Conservation (phyloP, 345 rosid genomes). For the Boechera retrofracta region DNA sequence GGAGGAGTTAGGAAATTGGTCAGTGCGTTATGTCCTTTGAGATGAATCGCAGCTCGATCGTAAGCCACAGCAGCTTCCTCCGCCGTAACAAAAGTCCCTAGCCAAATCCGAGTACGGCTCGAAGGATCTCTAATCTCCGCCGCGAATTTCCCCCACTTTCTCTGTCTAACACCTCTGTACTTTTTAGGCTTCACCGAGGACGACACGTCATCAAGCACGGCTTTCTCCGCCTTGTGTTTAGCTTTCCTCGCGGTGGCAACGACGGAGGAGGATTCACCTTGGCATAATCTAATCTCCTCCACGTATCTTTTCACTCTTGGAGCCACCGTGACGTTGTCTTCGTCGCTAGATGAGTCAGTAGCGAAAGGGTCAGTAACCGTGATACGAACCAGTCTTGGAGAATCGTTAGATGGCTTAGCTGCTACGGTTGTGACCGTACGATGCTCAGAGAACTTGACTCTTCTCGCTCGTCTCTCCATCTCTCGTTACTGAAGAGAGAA, state of each 20-base stretch:
- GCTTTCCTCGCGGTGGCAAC: conserved; percentile 5
- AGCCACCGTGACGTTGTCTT: conserved; percentile 22
- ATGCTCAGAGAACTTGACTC: conserved; percentile 44
- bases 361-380: conserved; percentile 42
- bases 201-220: conserved; percentile 19
- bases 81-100: conserved; percentile 84
- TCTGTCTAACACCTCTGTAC: conserved; percentile 65
- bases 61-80: conserved; percentile 84
- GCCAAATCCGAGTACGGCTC: conserved; percentile 80
- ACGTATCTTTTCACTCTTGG: conserved; percentile 40
- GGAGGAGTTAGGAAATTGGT: conserved; percentile 62
- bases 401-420: conserved; percentile 18
- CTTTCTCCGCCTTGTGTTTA: not conserved
- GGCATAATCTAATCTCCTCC: conserved; percentile 34
- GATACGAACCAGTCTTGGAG: conserved; percentile 35
- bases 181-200: conserved; percentile 15
- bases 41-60: conserved; percentile 63
- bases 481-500: not conserved
- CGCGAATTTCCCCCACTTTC: conserved; percentile 92
- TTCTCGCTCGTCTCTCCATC: conserved; percentile 47
- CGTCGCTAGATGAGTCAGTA: conserved; percentile 46
- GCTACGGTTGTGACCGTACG: conserved; percentile 26
- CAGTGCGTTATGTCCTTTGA: conserved; percentile 67
- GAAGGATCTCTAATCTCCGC: conserved; percentile 96
- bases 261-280: not conserved